Conservation (phyloP, 2,329 filamentous ascomycete species). For the Fusarium domesticum region DNA sequence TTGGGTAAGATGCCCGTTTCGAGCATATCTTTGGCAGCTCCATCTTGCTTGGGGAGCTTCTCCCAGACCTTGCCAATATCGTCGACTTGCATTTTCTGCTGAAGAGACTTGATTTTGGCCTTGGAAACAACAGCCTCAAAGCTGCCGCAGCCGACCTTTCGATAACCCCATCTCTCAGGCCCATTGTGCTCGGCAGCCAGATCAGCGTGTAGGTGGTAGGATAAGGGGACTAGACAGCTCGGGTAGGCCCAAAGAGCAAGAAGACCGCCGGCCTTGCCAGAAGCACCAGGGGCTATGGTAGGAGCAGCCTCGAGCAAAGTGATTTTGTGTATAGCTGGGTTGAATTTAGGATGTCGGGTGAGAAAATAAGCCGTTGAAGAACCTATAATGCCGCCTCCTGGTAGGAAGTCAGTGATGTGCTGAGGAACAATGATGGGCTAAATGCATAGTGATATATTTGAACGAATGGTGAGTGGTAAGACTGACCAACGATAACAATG, state of each 20-base stretch:
- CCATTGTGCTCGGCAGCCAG: slow-evolving; percentile 83
- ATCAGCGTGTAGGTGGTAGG: slow-evolving; percentile 78
- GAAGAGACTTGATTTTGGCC: slow-evolving; percentile 34
- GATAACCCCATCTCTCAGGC: slow-evolving; percentile 79
- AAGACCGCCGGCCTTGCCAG: slow-evolving; percentile 90
- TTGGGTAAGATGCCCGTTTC: slow-evolving; percentile 63
- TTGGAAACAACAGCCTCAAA: slow-evolving; percentile 41
- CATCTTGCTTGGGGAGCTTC: slow-evolving; percentile 60
- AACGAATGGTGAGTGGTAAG: slow-evolving; percentile 1
- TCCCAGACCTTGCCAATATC: slow-evolving; percentile 50
- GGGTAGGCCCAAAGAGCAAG: slow-evolving; percentile 93
- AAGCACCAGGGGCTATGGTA: slow-evolving; percentile 83
- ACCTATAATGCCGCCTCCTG: slow-evolving; percentile 90
- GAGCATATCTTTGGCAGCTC: slow-evolving; percentile 45
- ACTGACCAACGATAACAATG: slow-evolving; percentile 51
- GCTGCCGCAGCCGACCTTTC: slow-evolving; percentile 70
- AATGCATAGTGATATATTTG: neutral
- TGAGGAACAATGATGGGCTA: neutral
- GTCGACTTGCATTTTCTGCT: slow-evolving; percentile 16
- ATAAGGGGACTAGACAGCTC: slow-evolving; percentile 75
- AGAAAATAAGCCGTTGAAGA: slow-evolving; percentile 89
- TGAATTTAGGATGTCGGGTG: slow-evolving; percentile 78
- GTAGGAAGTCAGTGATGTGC: slow-evolving; percentile 10
- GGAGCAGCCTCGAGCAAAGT: slow-evolving; percentile 83
- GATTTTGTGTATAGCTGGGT: slow-evolving; percentile 70